Evolutionary conservation across 331 rosid species (phyloP).

Genomic region (Rhamnella rubrinervis): DNA sequence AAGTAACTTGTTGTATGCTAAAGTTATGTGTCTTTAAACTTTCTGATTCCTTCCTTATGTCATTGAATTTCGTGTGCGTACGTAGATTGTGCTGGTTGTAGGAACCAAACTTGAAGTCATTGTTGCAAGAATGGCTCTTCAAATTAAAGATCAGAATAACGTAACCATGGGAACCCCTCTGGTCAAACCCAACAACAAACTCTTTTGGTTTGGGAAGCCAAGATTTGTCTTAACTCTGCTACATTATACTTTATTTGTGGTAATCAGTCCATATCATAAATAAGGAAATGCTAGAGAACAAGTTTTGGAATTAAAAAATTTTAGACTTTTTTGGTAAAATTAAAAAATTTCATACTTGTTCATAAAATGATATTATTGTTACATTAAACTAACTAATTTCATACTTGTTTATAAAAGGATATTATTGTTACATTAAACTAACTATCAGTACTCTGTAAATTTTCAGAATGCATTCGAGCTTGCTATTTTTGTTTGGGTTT

Average conservation of each 20-base stretch:
- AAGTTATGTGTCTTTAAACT: background rate
- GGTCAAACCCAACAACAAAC: conserved; percentile 43
- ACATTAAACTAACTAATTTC: too few relatives aligned
- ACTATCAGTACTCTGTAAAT: background rate
- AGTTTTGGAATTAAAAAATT: too few relatives aligned
- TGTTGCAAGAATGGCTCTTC: conserved; percentile 51
- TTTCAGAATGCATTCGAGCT: conserved; percentile 55
- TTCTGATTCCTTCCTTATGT: background rate
- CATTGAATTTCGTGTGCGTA: background rate
- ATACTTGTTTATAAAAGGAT: too few relatives aligned
- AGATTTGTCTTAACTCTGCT: conserved; percentile 40
- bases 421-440: background rate
- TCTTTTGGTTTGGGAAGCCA: conserved; percentile 58
- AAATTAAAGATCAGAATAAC: conserved; percentile 31
- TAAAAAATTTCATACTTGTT: too few relatives aligned
- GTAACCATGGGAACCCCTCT: conserved; percentile 53
- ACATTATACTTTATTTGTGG: conserved; percentile 50
- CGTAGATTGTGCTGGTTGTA: conserved; percentile 42
- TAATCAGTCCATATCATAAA: conserved; percentile 4
- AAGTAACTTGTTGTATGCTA: conserved; percentile 1
- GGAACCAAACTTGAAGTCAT: conserved; percentile 53
- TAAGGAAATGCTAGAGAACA: background rate
- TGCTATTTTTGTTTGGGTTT: conserved; percentile 50
- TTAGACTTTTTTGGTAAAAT: background rate
- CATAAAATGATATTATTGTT: too few relatives aligned